Base-by-base conservation (phyloP, 2,329 filamentous ascomycete genomes). In the Ramichloridium luteum region DNA sequence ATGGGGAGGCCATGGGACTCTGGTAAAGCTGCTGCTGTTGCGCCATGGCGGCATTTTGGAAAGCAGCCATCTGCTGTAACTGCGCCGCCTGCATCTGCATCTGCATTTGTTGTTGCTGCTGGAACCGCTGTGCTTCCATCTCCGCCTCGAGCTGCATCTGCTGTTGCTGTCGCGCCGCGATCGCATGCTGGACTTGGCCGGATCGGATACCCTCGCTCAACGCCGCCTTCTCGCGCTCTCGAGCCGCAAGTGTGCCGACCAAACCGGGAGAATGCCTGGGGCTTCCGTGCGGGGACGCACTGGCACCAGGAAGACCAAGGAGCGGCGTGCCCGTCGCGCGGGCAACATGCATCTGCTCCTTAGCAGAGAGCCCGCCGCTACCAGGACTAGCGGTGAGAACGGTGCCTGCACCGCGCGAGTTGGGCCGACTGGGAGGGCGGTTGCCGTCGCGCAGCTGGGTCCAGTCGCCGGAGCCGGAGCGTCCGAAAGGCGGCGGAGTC, bases 321-420 rank as follows among this genome's bases (percentile, higher is more conserved):
- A 93, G 62, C 0, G 85, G 80, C 0, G 74, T 76, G 1, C 81
- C 80, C 1, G 84, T 93, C 45, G 83, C 67, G 22, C 80, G 74
- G 6, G 85, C 81, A n/a, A 93, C 70, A 44, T 92, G 79, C 57
- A 92, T 83, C 53, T 92, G 85, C 55, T 93, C 85, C 11, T 80
- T 74, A 12, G 85, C 85, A 13, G 81, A 85, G n/a, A 93, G 65
- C 35, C 77, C 12, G 34, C 33, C 18, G 34, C 35, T 12, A 27
- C 29, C 51, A 36, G 37, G 29, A 35, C 34, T 8, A n/a, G 20
- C 20, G 20, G 20, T 28, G 16, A 40, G 32, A 22, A 31, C 27
- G 44, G 28, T 47, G 40, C 33, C 46, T 41, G 32, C 50, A 41
- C 46, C 56, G 20, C 48, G 48, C 3, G 53, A 50, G 20, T 45